phyloP scores from a whole-genome alignment of 2,329 filamentous ascomycete species.

The Neopestalotiopsis sp. region DNA sequence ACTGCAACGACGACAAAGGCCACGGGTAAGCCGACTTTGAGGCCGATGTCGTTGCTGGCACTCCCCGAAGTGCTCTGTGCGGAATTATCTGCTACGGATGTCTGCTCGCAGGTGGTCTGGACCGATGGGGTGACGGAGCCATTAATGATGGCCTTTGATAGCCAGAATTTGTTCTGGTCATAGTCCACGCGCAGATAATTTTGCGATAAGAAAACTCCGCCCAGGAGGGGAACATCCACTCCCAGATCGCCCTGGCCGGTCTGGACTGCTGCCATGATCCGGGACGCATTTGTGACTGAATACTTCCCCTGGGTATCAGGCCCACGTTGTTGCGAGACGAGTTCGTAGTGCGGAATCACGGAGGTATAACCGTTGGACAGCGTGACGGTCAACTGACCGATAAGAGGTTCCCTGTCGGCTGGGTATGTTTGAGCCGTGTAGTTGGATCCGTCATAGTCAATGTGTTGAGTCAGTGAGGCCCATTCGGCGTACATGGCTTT shows the following conservation, averaged over 20 bases:
- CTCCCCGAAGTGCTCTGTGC: background rate
- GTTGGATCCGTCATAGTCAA: conserved; percentile 14
- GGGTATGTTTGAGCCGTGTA: conserved; percentile 19
- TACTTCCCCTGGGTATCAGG: conserved; percentile 23
- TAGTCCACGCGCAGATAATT: conserved; percentile 25
- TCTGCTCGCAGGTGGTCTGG: conserved; percentile 4
- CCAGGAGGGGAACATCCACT: conserved; percentile 22
- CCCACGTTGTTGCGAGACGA: conserved; percentile 22
- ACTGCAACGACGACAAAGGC: background rate
- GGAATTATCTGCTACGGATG: background rate
- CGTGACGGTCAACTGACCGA: conserved; percentile 23
- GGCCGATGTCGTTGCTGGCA: background rate
- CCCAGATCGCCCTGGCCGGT: conserved; percentile 23
- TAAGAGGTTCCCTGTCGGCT: conserved; percentile 16
- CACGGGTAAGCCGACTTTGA: conserved; percentile 14
- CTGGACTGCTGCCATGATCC: conserved; percentile 19
- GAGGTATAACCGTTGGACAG: conserved; percentile 24
- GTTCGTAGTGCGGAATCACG: conserved; percentile 25
- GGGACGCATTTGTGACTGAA: conserved; percentile 19
- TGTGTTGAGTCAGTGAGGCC: conserved; percentile 18
- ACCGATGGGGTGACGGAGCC: background rate
- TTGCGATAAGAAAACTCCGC: conserved; percentile 24
- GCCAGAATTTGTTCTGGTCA: conserved; percentile 22
- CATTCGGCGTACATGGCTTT: conserved; percentile 22
- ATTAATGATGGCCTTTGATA: conserved; percentile 12